A percentile compares a stretch with the other conserved stretches of the same genome.
Conservation (phyloP, 805 yeast species). For the Saccharomyces paradoxus region DNA sequence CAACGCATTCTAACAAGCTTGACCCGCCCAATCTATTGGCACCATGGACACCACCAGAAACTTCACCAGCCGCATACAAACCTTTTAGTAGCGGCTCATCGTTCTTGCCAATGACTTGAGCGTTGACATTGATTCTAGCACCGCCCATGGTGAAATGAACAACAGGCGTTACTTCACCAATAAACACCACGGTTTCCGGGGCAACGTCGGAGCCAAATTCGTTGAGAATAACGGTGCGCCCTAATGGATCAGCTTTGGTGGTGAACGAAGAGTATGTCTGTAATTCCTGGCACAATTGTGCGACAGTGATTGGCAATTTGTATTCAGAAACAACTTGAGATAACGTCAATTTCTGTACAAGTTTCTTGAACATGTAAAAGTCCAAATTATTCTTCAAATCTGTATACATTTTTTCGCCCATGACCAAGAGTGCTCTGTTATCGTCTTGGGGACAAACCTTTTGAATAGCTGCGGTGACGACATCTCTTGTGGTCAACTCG, state of each 20-base stretch:
- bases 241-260: slow-evolving; percentile 27
- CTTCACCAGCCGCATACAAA: slow-evolving; percentile 58
- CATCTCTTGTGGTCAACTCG: slow-evolving; percentile 48
- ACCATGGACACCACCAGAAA: slow-evolving; percentile 64
- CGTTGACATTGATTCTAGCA: slow-evolving; percentile 42
- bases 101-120: slow-evolving; percentile 35
- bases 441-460: slow-evolving; percentile 23
- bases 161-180: slow-evolving; percentile 51
- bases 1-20: slow-evolving; percentile 51
- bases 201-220: slow-evolving; percentile 24
- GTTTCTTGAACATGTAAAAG: slow-evolving; percentile 39
- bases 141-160: slow-evolving; percentile 68
- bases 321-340: slow-evolving; percentile 25
- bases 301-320: slow-evolving; percentile 17
- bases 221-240: slow-evolving; percentile 31
- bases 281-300: slow-evolving; percentile 21
- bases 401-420: slow-evolving; percentile 39
- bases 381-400: slow-evolving; percentile 43
- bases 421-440: slow-evolving; percentile 30
- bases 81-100: slow-evolving; percentile 34
- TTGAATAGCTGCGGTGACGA: slow-evolving; percentile 39
- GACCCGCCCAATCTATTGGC: slow-evolving; percentile 54
- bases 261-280: slow-evolving; percentile 13
- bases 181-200: slow-evolving; percentile 30
- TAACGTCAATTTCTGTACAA: slow-evolving; percentile 28